These are phyloP conservation scores for Marasmius sp. DNA, from an alignment of 1,284 basidiomycete species.

Conservation along the genomic window DNA sequence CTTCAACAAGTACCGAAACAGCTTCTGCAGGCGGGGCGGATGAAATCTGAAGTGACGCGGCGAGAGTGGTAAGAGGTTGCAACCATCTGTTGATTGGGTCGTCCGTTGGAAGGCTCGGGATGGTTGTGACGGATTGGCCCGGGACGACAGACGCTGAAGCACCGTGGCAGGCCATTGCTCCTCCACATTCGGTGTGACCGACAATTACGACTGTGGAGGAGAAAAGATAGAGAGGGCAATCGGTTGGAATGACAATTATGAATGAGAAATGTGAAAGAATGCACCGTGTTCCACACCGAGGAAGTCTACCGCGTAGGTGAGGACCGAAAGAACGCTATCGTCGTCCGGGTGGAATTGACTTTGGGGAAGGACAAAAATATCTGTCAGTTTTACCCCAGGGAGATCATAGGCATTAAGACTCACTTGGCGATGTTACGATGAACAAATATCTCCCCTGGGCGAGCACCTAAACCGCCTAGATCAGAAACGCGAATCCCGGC, in stretches of 20 bases:
- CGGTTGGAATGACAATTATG: slow-evolving; percentile 29
- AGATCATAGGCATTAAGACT: slow-evolving; percentile 10
- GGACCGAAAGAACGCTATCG: slow-evolving; percentile 73
- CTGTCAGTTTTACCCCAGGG: background rate
- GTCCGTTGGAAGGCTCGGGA: slow-evolving; percentile 34
- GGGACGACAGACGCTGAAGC: slow-evolving; percentile 35
- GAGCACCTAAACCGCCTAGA: slow-evolving; percentile 36
- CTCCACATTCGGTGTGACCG: slow-evolving; percentile 83
- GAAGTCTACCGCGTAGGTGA: slow-evolving; percentile 78
- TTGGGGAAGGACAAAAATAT: slow-evolving; percentile 1
- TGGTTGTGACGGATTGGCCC: slow-evolving; percentile 31
- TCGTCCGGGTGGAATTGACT: slow-evolving; percentile 84
- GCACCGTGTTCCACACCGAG: slow-evolving; percentile 83
- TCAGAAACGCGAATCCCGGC: slow-evolving; percentile 33
- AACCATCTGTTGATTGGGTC: slow-evolving; percentile 74
- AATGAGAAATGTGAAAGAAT: slow-evolving; percentile 30
- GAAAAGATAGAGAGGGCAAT: slow-evolving; percentile 31
- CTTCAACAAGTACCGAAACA: slow-evolving; percentile 63
- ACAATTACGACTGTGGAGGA: slow-evolving; percentile 32
- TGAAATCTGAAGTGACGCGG: slow-evolving; percentile 48
- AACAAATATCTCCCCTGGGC: slow-evolving; percentile 46
- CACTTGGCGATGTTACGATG: slow-evolving; percentile 49
- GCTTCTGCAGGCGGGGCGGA: slow-evolving; percentile 38
- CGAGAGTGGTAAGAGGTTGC: slow-evolving; percentile 62
- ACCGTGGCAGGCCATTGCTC: slow-evolving; percentile 62